A percentile compares a stretch with the other conserved stretches of the same genome.
Evolutionary conservation across 2,329 filamentous ascomycete species (phyloP).

Genomic region (Chrysosporium keratinophilum): DNA sequence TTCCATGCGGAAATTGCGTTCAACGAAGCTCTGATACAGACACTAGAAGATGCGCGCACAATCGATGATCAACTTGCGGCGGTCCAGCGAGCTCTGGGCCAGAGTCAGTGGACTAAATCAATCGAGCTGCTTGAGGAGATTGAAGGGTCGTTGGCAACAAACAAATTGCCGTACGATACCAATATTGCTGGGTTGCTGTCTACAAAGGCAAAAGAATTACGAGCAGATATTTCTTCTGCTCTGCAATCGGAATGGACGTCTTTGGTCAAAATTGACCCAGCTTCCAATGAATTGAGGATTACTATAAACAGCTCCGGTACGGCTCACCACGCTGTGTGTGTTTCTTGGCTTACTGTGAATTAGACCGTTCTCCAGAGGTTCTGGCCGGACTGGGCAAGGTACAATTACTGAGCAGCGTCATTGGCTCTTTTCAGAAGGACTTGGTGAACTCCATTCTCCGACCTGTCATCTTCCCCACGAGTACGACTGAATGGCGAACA

Average conservation of each 20-base stretch:
- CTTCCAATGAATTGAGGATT: slow-evolving; percentile 48
- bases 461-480: slow-evolving; percentile 24
- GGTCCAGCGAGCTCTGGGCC: slow-evolving; percentile 37
- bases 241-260: slow-evolving; percentile 61
- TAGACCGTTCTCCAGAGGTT: slow-evolving; percentile 12
- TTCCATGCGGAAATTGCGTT: slow-evolving; percentile 51
- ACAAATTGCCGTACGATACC: slow-evolving; percentile 27
- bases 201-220: slow-evolving; percentile 55
- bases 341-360: not conserved
- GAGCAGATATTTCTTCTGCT: slow-evolving; percentile 54
- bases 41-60: slow-evolving; percentile 42
- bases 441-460: slow-evolving; percentile 26
- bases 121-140: slow-evolving; percentile 42
- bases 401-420: slow-evolving; percentile 24
- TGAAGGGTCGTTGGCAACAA: slow-evolving; percentile 22
- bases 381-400: slow-evolving; percentile 26
- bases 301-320: slow-evolving; percentile 43
- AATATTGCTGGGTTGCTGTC: slow-evolving; percentile 48
- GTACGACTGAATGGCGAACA: slow-evolving; percentile 20
- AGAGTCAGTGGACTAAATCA: slow-evolving; percentile 38
- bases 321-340: slow-evolving; percentile 5
- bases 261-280: slow-evolving; percentile 53
- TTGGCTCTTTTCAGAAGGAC: slow-evolving; percentile 27
- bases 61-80: slow-evolving; percentile 42
- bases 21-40: slow-evolving; percentile 43